Evolutionary conservation across 371 early-diverging fungal species (phyloP).

Genomic region (Mortierella sp.): DNA sequence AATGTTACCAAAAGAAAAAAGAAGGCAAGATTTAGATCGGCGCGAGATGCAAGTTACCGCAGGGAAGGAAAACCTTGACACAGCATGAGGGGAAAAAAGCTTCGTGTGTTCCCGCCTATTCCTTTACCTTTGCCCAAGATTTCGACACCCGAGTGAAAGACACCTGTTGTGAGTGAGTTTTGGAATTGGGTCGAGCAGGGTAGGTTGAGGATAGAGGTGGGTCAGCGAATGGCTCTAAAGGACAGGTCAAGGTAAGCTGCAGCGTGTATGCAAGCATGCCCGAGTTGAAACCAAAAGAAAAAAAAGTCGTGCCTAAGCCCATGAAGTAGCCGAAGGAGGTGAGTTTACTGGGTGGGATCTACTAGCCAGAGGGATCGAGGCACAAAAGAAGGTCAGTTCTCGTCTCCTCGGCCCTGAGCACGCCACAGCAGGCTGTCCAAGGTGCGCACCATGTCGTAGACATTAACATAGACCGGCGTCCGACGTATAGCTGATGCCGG

Average conservation of each 20-base stretch:
- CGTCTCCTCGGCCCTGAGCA: no score
- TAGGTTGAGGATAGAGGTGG: neutral
- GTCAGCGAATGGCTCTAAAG: no score
- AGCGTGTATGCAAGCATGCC: neutral
- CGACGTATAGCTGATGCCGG: conserved; percentile 28
- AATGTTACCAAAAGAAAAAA: neutral
- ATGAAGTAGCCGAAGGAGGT: conserved; percentile 65
- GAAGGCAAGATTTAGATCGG: neutral
- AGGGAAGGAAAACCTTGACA: no score
- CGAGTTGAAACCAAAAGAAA: no score
- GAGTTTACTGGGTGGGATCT: conserved; percentile 66
- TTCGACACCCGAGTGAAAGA: conserved; percentile 75
- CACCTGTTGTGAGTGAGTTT: conserved; percentile 58
- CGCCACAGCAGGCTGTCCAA: no score
- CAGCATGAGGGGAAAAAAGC: no score
- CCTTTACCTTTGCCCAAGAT: conserved; percentile 59
- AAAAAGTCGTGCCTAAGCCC: conserved; percentile 62
- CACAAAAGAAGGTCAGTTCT: no score
- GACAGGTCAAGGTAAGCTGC: no score
- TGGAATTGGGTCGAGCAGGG: neutral
- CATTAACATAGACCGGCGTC: conserved; percentile 62
- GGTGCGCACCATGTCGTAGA: conserved; percentile 72
- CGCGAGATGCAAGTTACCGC: neutral
- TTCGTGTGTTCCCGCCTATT: neutral
- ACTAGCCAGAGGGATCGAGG: neutral